Evolutionary conservation across 805 yeast genomes (phyloP).

Genomic region (Wickerhamomyces chambardii): DNA sequence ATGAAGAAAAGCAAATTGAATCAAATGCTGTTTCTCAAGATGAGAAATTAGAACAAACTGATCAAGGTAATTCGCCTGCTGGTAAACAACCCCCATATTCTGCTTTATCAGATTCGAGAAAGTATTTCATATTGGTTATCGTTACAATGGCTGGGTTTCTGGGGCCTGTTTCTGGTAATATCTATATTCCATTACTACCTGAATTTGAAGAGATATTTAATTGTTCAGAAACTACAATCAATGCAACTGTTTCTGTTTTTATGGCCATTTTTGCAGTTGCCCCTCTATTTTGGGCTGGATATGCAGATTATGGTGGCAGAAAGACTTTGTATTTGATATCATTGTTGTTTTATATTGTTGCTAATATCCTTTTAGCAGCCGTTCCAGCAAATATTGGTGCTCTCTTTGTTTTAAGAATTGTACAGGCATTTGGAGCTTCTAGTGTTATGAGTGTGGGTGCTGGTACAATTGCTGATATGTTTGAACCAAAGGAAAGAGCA

Average conservation of each 20-base stretch:
- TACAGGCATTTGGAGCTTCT: slow-evolving; percentile 80
- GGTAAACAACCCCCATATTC: slow-evolving; percentile 19
- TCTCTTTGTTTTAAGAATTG: slow-evolving; percentile 51
- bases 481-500: slow-evolving; percentile 60
- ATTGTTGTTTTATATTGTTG: slow-evolving; percentile 42
- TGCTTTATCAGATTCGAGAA: slow-evolving; percentile 25
- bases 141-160: slow-evolving; percentile 41
- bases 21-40: not conserved
- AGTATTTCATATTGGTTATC: slow-evolving; percentile 24
- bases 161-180: slow-evolving; percentile 51
- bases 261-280: slow-evolving; percentile 48
- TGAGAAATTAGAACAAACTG: not conserved
- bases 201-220: slow-evolving; percentile 29
- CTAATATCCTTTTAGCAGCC: slow-evolving; percentile 58
- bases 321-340: slow-evolving; percentile 57
- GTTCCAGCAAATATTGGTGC: slow-evolving; percentile 61
- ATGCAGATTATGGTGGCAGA: slow-evolving; percentile 52
- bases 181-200: slow-evolving; percentile 47
- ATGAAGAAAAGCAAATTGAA: not conserved
- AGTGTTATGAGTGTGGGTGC: slow-evolving; percentile 90
- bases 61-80: too few species aligned
- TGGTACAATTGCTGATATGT: slow-evolving; percentile 78
- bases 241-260: slow-evolving; percentile 49
- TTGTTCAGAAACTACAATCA: slow-evolving; percentile 32
- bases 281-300: slow-evolving; percentile 47